Evolutionary conservation across 306 rosid genomes (phyloP), one percentile per base, ranked within the genome.

Genomic region (Comarum palustre): DNA sequence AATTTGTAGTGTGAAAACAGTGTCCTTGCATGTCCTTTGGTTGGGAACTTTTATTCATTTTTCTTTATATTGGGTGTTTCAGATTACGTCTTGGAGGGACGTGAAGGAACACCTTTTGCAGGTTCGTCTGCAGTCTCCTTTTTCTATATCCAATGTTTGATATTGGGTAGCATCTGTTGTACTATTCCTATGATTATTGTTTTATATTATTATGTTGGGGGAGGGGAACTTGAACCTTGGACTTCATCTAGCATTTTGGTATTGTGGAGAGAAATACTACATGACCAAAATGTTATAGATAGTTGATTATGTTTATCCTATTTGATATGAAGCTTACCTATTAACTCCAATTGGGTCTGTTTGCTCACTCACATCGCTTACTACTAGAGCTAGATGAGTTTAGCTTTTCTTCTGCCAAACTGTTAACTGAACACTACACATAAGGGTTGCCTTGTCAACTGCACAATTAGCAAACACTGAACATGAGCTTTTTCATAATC

Each of bases 41-140:
- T 74, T 58, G 51, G 38, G 52, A 45, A 51, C 69, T 38, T 57
- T 75, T 63, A 29, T 65, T 59, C 19, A 41, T 36, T 54, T 36
- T 24, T 55, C 39, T 25, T 55, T 55, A 38, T 41, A 4, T 38
- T 0, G 6, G 25, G 61, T 78, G 42, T 79, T 78, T 67, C 87
- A 94, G 99, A 94, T 88, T 94, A 91, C 29, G 92, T 94, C 57
- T 75, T 94, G 87, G 99, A 94, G 86, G 99, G 99, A 89, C 89
- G 96, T 46, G 95, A 92, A 82, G 99, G 93, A 78, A 94, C 99
- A 57, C 96, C 99, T 66, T 94, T 94, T 87, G 87, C 96, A 77
- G 97, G 99, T 95, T 72, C 70, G 85, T 79, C 8, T 39, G n/a
- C 19, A 8, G 25, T 29, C 36, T 43, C 48, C 11, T 32, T 52